Evolutionary conservation across 345 rosid species (phyloP).

Genomic region (Hibiscus syriacus): DNA sequence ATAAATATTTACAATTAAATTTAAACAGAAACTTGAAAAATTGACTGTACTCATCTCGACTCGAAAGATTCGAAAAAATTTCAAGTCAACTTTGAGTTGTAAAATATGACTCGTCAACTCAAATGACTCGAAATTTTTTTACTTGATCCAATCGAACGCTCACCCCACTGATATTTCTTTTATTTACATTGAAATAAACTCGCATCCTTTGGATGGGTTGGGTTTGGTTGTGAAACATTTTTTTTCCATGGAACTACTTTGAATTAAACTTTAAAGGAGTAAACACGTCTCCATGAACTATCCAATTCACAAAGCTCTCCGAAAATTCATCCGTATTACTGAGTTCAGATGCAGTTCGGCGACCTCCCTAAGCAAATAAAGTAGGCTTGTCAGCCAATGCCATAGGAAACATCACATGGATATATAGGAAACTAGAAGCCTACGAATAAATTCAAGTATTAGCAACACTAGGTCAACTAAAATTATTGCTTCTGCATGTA

Average conservation of each 20-base stretch:
- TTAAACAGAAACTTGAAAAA: too few species aligned
- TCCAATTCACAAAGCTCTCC: conserved; percentile 58
- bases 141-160: too few species aligned
- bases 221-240: conserved; percentile 2
- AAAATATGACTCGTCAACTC: too few species aligned
- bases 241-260: neutral
- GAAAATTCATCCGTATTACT: conserved; percentile 27
- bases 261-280: conserved; percentile 16
- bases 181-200: conserved; percentile 10
- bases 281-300: conserved; percentile 45
- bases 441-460: too few species aligned
- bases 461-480: neutral
- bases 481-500: neutral
- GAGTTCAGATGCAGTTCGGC: conserved; percentile 14
- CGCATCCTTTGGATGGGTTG: conserved; percentile 55
- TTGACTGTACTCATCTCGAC: too few species aligned
- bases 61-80: too few species aligned
- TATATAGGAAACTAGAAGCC: too few species aligned
- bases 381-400: neutral
- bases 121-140: too few species aligned
- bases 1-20: too few species aligned
- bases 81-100: too few species aligned
- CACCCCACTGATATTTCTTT: too few species aligned
- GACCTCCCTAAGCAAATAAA: conserved; percentile 34
- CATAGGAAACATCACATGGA: neutral